These are phyloP conservation scores for Panellus pusillus DNA, from an alignment of 768 basidiomycete species.

Conservation along the genomic window DNA sequence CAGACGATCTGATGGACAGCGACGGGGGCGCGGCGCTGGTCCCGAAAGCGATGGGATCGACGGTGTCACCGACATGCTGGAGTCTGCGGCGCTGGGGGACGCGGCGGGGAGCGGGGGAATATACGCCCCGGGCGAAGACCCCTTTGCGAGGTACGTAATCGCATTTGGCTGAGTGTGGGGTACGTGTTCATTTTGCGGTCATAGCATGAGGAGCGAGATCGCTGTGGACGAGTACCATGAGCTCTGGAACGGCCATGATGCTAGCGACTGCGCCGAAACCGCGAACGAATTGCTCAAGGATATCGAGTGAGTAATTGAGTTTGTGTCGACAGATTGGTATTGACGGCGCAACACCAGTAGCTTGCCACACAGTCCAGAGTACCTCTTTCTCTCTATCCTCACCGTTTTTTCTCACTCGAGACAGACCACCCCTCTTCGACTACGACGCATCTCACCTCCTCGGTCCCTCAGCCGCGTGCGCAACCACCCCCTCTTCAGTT, in stretches of 20 bases:
- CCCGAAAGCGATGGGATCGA: neutral
- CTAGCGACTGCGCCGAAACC: neutral
- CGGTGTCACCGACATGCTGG: neutral
- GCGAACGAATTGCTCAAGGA: neutral
- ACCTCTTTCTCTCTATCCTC: neutral
- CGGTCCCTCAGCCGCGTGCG: neutral
- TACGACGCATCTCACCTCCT: too few species aligned
- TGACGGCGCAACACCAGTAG: neutral
- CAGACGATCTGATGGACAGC: neutral
- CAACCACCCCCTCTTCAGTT: neutral
- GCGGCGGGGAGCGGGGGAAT: neutral
- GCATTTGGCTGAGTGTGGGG: neutral
- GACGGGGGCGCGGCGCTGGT: neutral
- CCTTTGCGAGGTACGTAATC: slow-evolving; percentile 1
- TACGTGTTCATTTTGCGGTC: neutral
- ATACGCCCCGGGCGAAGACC: neutral
- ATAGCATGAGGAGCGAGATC: neutral
- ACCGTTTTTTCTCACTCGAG: neutral
- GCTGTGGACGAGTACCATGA: neutral
- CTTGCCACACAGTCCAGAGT: neutral
- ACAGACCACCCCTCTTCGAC: neutral
- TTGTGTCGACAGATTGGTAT: neutral
- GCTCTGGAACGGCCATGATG: too few species aligned
- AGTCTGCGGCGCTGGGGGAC: neutral
- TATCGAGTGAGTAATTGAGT: neutral